These are phyloP conservation scores for Trichosphaerium sp. DNA, from an alignment of 78 protist genomes.

Conservation along the genomic window DNA sequence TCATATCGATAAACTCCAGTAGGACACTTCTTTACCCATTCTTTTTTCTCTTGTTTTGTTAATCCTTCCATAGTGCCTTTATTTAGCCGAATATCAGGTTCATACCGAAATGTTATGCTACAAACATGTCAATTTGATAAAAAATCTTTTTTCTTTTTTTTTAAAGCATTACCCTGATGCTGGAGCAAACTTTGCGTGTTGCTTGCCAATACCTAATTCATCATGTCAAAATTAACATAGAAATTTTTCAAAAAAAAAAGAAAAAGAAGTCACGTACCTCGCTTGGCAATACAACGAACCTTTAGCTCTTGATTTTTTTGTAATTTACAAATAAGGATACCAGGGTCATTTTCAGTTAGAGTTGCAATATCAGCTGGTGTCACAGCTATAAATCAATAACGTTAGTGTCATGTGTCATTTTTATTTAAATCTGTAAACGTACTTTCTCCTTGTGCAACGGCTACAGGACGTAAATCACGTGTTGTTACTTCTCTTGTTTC, in stretches of 20 bases:
- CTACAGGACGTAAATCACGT: no score
- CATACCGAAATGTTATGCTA: slow-evolving; percentile 58
- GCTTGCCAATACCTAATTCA: slow-evolving; percentile 75
- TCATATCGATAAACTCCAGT: not conserved
- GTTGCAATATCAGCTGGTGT: not conserved
- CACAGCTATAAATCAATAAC: no score
- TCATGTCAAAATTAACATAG: not conserved
- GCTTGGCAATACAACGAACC: slow-evolving; percentile 10
- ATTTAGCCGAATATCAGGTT: slow-evolving; percentile 55
- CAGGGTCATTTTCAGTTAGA: not conserved
- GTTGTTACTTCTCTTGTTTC: slow-evolving; percentile 5
- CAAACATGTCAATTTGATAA: no score
- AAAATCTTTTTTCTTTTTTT: no score
- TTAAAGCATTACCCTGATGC: no score
- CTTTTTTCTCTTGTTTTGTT: slow-evolving; percentile 9
- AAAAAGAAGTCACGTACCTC: not conserved
- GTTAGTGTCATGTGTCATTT: slow-evolving; percentile 5
- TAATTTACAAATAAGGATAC: slow-evolving; percentile 66
- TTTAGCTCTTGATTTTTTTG: slow-evolving; percentile 49
- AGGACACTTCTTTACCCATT: slow-evolving; percentile 2
- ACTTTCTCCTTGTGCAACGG: no score
- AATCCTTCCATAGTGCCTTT: slow-evolving; percentile 25
- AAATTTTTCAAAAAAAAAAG: no score
- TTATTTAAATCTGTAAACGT: not conserved
- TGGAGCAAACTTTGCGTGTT: slow-evolving; percentile 84